Evolutionary conservation across 495 filamentous ascomycete genomes (phyloP).

Genomic region (Elasticomyces elasticus): DNA sequence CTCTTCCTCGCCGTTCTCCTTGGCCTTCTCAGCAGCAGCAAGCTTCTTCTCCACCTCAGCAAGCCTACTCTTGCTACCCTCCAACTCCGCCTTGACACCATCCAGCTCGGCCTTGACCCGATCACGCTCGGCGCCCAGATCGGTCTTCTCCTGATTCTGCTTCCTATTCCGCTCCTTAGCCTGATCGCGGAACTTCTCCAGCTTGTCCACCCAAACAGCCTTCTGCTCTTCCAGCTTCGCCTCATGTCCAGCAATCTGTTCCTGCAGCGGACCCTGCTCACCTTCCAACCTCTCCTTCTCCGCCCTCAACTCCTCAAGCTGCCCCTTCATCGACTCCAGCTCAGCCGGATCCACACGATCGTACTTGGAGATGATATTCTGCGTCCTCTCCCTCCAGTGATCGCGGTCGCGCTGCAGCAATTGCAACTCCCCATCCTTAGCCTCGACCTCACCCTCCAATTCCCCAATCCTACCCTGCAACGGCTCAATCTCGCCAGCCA

Average conservation of each 20-base stretch:
- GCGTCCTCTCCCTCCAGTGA: conserved; percentile 82
- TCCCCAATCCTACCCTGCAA: conserved; percentile 67
- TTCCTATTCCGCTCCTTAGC: conserved; percentile 51
- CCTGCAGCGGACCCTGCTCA: conserved; percentile 49
- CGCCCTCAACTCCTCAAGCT: conserved; percentile 50
- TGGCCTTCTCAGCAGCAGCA: conserved; percentile 13
- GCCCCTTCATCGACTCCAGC: conserved; percentile 71
- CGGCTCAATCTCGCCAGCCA: conserved; percentile 68
- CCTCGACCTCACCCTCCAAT: conserved; percentile 66
- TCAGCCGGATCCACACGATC: conserved; percentile 89
- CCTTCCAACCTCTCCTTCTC: conserved; percentile 61
- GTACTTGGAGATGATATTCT: conserved; percentile 91
- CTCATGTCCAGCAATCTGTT: conserved; percentile 42
- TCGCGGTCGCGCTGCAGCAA: conserved; percentile 80
- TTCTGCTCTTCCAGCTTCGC: conserved; percentile 40
- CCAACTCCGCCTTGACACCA: conserved; percentile 30
- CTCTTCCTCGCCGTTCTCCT: conserved; percentile 25
- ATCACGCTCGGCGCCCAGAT: conserved; percentile 44
- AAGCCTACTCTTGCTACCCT: conserved; percentile 33
- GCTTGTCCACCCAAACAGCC: conserved; percentile 31
- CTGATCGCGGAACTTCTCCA: conserved; percentile 47
- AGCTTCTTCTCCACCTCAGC: conserved; percentile 32
- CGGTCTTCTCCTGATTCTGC: conserved; percentile 40
- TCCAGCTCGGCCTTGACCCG: conserved; percentile 15
- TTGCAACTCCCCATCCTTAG: conserved; percentile 74